Percentiles rank a stretch among this genome's conserved stretches.
Evolutionary conservation across 176 grass and related monocot species (phyloP).

Genomic region (Carex scoparia): DNA sequence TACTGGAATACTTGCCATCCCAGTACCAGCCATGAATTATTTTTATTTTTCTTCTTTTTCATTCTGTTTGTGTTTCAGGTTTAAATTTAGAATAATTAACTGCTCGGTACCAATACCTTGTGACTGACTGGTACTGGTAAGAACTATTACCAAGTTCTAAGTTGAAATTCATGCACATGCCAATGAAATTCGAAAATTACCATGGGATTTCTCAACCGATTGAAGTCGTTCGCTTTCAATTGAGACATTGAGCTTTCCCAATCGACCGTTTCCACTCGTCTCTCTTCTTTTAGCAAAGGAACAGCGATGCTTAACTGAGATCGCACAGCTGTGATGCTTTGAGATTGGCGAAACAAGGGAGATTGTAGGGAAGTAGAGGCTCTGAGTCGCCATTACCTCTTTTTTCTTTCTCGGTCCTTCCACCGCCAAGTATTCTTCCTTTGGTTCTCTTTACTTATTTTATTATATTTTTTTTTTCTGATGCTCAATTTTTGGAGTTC

Average conservation of each 20-base stretch:
- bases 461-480: background rate
- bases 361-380: slow-evolving; percentile 23
- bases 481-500: background rate
- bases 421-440: background rate
- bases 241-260: slow-evolving; percentile 18
- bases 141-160: background rate
- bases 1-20: background rate
- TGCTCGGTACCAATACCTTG: background rate
- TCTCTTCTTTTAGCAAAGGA: background rate
- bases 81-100: background rate
- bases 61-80: background rate
- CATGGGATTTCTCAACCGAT: slow-evolving; percentile 11
- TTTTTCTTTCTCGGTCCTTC: background rate
- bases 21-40: background rate
- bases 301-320: slow-evolving; percentile 1
- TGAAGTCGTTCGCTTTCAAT: slow-evolving; percentile 10
- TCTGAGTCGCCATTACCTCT: slow-evolving; percentile 11
- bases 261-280: background rate
- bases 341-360: background rate
- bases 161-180: background rate
- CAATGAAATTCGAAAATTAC: slow-evolving; percentile 7
- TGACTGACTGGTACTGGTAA: background rate
- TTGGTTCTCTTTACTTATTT: background rate
- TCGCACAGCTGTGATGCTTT: background rate
- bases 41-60: background rate